These are phyloP conservation scores for Fusarium subglutinans DNA, from an alignment of 2,329 filamentous ascomycete species.

Conservation along the genomic window DNA sequence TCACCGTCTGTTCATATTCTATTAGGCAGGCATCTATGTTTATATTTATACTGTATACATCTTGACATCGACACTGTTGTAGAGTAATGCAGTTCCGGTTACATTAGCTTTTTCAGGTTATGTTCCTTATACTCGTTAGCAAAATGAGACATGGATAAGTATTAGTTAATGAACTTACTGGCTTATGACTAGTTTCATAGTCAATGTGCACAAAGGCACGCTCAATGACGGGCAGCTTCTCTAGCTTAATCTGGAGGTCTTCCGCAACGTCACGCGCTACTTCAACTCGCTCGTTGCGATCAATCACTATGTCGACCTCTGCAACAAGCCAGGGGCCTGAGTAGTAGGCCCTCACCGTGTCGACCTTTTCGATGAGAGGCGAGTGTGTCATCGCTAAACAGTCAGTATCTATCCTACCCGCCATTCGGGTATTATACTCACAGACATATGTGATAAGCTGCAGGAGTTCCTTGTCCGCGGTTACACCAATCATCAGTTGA, in stretches of 20 bases:
- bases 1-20: not conserved
- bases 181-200: constrained; percentile 96
- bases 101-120: not conserved
- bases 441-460: constrained; percentile 92
- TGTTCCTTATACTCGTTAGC: not conserved
- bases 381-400: not conserved
- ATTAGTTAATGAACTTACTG: constrained; percentile 53
- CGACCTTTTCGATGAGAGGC: constrained; percentile 56
- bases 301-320: constrained; percentile 97
- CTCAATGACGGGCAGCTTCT: constrained; percentile 91
- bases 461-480: constrained; percentile 83
- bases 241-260: constrained; percentile 91
- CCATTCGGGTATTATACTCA: constrained; percentile 54
- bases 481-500: constrained; percentile 87
- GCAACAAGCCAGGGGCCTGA: constrained; percentile 88
- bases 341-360: constrained; percentile 95
- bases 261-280: constrained; percentile 94
- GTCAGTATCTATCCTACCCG: not conserved
- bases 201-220: constrained; percentile 98
- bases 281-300: constrained; percentile 74
- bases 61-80: not conserved
- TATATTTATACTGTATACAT: not conserved
- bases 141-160: not conserved
- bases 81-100: not conserved
- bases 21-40: not conserved